Evolutionary conservation across 2,329 filamentous ascomycete species (phyloP).

Genomic region (Fusarium oxysporum): DNA sequence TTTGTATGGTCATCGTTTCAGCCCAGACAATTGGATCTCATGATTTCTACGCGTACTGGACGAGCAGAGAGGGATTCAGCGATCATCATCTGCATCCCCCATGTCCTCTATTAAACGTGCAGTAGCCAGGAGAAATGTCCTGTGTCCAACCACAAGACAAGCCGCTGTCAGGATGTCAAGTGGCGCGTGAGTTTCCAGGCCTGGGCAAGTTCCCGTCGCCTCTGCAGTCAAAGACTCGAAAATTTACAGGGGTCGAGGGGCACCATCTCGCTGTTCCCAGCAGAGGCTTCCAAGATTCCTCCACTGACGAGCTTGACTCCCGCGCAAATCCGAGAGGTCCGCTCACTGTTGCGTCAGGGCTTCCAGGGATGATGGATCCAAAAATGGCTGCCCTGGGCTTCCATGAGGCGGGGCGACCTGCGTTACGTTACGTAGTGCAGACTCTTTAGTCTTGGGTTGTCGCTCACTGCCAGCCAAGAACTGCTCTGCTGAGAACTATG

Average conservation of each 20-base stretch:
- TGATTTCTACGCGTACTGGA: neutral
- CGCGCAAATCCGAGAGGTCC: conserved; percentile 26
- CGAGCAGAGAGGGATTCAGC: neutral
- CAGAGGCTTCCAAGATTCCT: conserved; percentile 7
- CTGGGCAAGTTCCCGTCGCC: conserved; percentile 15
- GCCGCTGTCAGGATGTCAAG: conserved; percentile 16
- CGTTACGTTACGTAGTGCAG: conserved; percentile 38
- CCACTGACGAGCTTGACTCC: conserved; percentile 20
- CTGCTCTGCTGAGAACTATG: neutral
- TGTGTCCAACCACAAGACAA: conserved; percentile 16
- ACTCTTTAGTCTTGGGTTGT: conserved; percentile 26
- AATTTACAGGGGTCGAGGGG: conserved; percentile 28
- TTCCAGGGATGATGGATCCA: conserved; percentile 22
- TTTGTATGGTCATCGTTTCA: conserved; percentile 25
- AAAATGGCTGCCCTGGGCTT: conserved; percentile 22
- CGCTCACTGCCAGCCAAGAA: conserved; percentile 23
- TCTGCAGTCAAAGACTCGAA: neutral
- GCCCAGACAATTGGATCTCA: conserved; percentile 1
- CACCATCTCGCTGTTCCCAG: conserved; percentile 12
- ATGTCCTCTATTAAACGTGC: conserved; percentile 27
- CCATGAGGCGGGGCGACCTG: conserved; percentile 30
- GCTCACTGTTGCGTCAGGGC: conserved; percentile 36
- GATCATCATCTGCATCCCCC: conserved; percentile 9
- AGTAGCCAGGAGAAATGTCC: conserved; percentile 31
- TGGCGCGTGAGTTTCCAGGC: conserved; percentile 26